Conservation (phyloP, 129 eudicot species). For the Flaveria brownii region DNA sequence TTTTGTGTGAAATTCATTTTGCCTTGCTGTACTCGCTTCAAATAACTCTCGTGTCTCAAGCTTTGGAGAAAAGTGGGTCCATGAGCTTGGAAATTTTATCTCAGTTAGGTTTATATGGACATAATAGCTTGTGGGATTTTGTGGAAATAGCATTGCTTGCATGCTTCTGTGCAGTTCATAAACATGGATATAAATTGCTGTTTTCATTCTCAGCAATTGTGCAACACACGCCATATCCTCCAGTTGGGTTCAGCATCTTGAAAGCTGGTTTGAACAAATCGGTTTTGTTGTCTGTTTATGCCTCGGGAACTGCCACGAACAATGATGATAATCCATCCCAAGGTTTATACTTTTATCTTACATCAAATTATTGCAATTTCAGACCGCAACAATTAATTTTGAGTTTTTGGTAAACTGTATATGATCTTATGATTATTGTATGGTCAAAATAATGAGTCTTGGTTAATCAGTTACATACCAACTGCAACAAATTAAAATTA, state of each 20-base stretch:
- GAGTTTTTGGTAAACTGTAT: neutral
- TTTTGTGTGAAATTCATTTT: conserved; percentile 52
- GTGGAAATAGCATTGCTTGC: conserved; percentile 50
- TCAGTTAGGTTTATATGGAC: conserved; percentile 55
- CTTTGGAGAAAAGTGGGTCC: conserved; percentile 44
- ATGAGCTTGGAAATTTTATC: conserved; percentile 42
- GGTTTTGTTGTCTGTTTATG: conserved; percentile 49
- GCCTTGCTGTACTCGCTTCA: conserved; percentile 51
- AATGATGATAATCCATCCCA: conserved; percentile 42
- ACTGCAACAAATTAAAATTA: neutral
- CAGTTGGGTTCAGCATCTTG: conserved; percentile 53
- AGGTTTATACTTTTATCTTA: conserved; percentile 33
- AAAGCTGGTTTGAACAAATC: conserved; percentile 58
- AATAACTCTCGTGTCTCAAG: conserved; percentile 42
- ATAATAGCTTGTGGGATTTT: conserved; percentile 42
- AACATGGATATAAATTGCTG: conserved; percentile 51
- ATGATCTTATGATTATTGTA: neutral
- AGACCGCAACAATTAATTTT: neutral
- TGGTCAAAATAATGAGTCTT: neutral
- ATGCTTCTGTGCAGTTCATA: conserved; percentile 49
- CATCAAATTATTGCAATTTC: neutral
- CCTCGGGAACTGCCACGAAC: conserved; percentile 37
- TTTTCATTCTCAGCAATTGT: conserved; percentile 51
- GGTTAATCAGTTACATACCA: neutral
- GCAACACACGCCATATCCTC: conserved; percentile 51